Conservation (phyloP, 2,329 filamentous ascomycete species). For the Colletotrichum tropicicola region DNA sequence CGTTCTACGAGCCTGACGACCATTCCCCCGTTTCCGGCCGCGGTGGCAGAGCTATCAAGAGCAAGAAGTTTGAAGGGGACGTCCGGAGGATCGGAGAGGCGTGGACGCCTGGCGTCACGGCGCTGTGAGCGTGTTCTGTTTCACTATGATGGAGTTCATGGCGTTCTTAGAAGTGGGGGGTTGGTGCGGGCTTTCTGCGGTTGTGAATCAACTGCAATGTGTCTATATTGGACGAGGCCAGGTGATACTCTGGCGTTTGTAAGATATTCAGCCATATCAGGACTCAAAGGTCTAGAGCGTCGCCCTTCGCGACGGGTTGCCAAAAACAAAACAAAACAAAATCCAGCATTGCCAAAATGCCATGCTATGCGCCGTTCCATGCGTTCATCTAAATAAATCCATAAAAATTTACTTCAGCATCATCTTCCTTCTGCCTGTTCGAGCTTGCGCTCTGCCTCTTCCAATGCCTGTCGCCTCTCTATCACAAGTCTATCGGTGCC, state of each 20-base stretch:
- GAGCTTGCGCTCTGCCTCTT: slow-evolving; percentile 32
- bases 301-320: neutral
- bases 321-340: neutral
- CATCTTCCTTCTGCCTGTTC: slow-evolving; percentile 4
- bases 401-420: neutral
- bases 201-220: neutral
- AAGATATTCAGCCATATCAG: neutral
- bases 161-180: neutral
- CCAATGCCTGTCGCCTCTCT: slow-evolving; percentile 47
- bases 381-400: neutral
- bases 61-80: slow-evolving; percentile 81
- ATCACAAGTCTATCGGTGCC: slow-evolving; percentile 37
- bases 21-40: slow-evolving; percentile 68
- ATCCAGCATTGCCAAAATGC: slow-evolving; percentile 25
- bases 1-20: slow-evolving; percentile 92
- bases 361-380: slow-evolving; percentile 20
- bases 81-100: slow-evolving; percentile 85
- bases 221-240: neutral
- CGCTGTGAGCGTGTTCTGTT: slow-evolving; percentile 52
- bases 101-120: slow-evolving; percentile 80
- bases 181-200: neutral
- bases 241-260: neutral
- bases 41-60: slow-evolving; percentile 78
- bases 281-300: slow-evolving; percentile 20
- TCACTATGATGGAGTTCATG: slow-evolving; percentile 7